Evolutionary conservation across 2,329 filamentous ascomycete species (phyloP), one percentile per base, ranked within the genome.

Genomic region (Trichoderma gracile): DNA sequence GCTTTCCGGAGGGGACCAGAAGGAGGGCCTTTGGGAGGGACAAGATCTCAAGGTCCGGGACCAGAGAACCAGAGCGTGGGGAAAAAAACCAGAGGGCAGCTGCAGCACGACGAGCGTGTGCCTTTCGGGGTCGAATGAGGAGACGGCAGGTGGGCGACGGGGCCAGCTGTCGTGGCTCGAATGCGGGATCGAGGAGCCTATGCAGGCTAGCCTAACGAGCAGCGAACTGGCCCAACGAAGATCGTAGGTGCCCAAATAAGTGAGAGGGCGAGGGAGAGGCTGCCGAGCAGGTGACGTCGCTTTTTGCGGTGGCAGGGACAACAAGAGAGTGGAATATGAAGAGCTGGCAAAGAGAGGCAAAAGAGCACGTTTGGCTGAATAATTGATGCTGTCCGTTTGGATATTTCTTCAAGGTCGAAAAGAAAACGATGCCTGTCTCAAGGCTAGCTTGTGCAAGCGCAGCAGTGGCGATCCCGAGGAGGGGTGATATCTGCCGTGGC

Each of bases 81-180:
- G 74, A 75, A 62, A 75, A 54, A 38, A 38, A 5, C 68, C 65
- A 70, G 65, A 64, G 66, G 49, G 70, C 72, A 71, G 71, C 73
- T 70, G 73, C 72, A 54, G 59, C 49, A 71, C 70, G 69, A 73
- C 67, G 69, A 63, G 49, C 23, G 65, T 59, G 49, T 21, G 15
- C 59, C 5, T 38, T 38, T 55, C 19, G 56, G 56, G 50, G 59
- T 72, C 72, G 73, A 75, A 74, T 74, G 73, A 75, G 73, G 69
- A 71, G 43, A 6, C 54, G 49, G 73, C 71, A 73, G 73, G 70
- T 70, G 61, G 62, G 56, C 56, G 49, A 57, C 62, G 33, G 59
- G 64, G 52, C 72, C 71, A 71, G 73, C 69, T 76, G 75, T 77
- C 75, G 75, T 77, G 75, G 75, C 75, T 77, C 75, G 75, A 77